Conservation (phyloP, 2,329 filamentous ascomycete species). For the Aspergillus sp. region DNA sequence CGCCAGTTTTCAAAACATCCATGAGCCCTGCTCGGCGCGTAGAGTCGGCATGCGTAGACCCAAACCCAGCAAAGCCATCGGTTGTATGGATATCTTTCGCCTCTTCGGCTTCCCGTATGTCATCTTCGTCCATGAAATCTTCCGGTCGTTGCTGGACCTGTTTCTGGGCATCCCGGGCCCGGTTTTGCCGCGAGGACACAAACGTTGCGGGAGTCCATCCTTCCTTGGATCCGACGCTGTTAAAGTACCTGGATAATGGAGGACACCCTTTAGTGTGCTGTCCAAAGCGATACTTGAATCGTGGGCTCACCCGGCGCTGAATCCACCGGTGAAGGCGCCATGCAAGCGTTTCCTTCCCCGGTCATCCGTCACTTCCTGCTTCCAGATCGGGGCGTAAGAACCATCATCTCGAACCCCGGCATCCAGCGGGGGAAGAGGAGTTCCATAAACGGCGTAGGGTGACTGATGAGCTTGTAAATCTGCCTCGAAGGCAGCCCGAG, state of each 20-base stretch:
- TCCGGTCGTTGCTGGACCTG: conserved; percentile 61
- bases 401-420: conserved; percentile 79
- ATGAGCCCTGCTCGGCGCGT: conserved; percentile 54
- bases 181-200: conserved; percentile 79
- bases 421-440: conserved; percentile 73
- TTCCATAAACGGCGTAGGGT: conserved; percentile 76
- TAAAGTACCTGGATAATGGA: conserved; percentile 71
- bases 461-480: conserved; percentile 64
- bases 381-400: conserved; percentile 92
- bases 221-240: conserved; percentile 96
- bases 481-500: conserved; percentile 71
- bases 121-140: conserved; percentile 98
- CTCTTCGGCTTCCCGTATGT: conserved; percentile 81
- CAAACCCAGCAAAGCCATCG: conserved; percentile 70
- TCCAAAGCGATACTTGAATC: conserved; percentile 22
- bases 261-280: conserved; percentile 27
- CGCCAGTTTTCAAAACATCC: conserved; percentile 66
- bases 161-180: conserved; percentile 62
- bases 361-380: conserved; percentile 95
- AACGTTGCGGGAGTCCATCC: conserved; percentile 93
- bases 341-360: conserved; percentile 85
- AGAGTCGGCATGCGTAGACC: conserved; percentile 57
- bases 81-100: conserved; percentile 68
- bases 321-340: conserved; percentile 94
- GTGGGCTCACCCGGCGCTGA: conserved; percentile 78